Evolutionary conservation across 179 eudicot genomes (phyloP).

Genomic region (Spinacia oleracea): DNA sequence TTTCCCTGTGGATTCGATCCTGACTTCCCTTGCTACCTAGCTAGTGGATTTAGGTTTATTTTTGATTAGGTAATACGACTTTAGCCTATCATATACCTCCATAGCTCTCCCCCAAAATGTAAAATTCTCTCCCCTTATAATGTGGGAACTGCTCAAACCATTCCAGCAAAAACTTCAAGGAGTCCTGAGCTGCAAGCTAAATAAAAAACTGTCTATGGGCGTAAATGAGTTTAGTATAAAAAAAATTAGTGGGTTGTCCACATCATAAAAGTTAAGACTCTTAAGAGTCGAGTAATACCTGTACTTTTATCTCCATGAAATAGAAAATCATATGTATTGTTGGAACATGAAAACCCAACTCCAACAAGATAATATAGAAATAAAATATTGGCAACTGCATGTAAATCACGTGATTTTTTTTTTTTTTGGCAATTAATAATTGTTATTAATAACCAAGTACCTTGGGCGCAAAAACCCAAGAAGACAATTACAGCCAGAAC

Average conservation of each 20-base stretch:
- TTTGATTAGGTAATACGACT: too few species aligned
- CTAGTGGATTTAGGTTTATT: too few species aligned
- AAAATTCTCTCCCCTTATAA: conserved; percentile 83
- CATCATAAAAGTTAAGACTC: not conserved
- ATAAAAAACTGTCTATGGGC: conserved; percentile 8
- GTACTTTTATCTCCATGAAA: conserved; percentile 87
- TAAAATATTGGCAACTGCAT: conserved; percentile 83
- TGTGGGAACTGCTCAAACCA: conserved; percentile 95
- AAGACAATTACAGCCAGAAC: too few species aligned
- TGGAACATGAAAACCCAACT: conserved; percentile 92
- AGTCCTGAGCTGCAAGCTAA: conserved; percentile 64
- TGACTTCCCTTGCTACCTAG: too few species aligned
- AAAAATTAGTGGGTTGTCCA: not conserved
- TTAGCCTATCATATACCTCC: too few species aligned
- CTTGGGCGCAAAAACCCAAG: too few species aligned
- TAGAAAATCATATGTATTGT: conserved; percentile 67
- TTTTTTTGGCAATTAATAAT: too few species aligned
- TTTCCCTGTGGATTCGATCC: too few species aligned
- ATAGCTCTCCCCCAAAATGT: conserved; percentile 88
- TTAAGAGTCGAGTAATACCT: conserved; percentile 43
- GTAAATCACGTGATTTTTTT: conserved; percentile 16
- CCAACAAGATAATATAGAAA: conserved; percentile 92
- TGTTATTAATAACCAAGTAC: too few species aligned
- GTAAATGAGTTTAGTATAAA: not conserved
- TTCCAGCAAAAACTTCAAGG: conserved; percentile 58